A percentile compares a stretch with the other conserved stretches of the same genome.
Conservation (phyloP, 257 asterid species). For the Hygrophila difformis region DNA sequence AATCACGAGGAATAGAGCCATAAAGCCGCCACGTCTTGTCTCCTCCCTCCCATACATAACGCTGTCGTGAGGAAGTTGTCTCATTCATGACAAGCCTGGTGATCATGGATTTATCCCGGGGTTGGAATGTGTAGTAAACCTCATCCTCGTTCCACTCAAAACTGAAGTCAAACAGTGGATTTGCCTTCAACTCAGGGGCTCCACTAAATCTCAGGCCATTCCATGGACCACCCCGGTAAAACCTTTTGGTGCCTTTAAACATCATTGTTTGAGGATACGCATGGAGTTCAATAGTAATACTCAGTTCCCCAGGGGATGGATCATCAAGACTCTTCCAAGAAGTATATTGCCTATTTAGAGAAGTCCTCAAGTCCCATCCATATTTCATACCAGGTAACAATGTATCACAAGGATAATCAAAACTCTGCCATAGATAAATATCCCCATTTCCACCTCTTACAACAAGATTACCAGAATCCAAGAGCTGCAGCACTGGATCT, state of each 20-base stretch:
- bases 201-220: slow-evolving; percentile 41
- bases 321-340: slow-evolving; percentile 26
- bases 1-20: no score
- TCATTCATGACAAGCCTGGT: slow-evolving; percentile 13
- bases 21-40: slow-evolving; percentile 4
- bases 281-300: slow-evolving; percentile 12
- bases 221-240: slow-evolving; percentile 34
- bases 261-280: slow-evolving; percentile 31
- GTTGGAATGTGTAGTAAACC: no score
- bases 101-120: slow-evolving; percentile 15
- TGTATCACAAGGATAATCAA: slow-evolving; percentile 20
- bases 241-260: slow-evolving; percentile 6
- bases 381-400: slow-evolving; percentile 11
- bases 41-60: no score
- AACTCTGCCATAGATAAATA: no score
- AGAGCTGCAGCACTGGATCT: slow-evolving; percentile 15
- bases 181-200: no score
- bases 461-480: slow-evolving; percentile 31
- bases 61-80: slow-evolving; percentile 4
- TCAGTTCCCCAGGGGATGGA: slow-evolving; percentile 30
- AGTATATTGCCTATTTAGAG: no score
- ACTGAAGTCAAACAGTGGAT: no score
- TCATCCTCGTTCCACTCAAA: no score
- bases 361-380: no score
- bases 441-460: slow-evolving; percentile 14